Conservation (phyloP, 202 grass and related monocot species). For the Carex sylvatica region DNA sequence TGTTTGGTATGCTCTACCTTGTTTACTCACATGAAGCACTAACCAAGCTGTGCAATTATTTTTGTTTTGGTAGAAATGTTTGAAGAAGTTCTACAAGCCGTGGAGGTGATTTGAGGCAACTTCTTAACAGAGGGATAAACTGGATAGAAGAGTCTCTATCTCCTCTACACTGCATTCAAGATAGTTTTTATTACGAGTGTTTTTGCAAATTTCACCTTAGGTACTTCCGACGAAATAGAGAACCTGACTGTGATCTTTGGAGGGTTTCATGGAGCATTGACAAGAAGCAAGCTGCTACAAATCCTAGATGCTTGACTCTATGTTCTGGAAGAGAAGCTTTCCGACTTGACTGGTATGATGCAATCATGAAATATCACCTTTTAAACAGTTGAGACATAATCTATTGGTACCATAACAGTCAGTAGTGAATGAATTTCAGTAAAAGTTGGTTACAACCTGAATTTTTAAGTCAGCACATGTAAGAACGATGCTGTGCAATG, state of each 20-base stretch:
- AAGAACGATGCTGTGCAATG: neutral
- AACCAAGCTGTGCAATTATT: neutral
- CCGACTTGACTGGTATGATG: neutral
- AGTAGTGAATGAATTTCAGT: neutral
- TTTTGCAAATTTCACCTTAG: neutral
- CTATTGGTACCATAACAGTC: neutral
- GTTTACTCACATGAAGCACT: neutral
- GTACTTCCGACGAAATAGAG: too few species aligned
- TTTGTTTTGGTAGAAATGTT: slow-evolving; percentile 19
- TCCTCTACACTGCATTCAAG: neutral
- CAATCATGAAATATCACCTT: neutral
- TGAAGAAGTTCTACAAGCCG: neutral
- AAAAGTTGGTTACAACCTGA: neutral
- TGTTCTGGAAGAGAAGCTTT: too few species aligned
- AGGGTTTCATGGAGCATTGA: too few species aligned
- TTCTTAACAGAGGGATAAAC: neutral
- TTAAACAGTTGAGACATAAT: neutral
- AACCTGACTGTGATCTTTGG: too few species aligned
- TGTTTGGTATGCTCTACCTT: neutral
- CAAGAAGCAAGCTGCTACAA: too few species aligned
- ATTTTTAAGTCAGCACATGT: neutral
- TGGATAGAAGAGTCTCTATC: neutral
- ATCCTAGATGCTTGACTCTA: too few species aligned
- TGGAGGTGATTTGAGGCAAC: neutral
- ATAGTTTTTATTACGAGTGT: neutral